Evolutionary conservation across 495 filamentous ascomycete species (phyloP), one percentile per base, ranked within the genome.

Genomic region (Trichocladium antarcticum): DNA sequence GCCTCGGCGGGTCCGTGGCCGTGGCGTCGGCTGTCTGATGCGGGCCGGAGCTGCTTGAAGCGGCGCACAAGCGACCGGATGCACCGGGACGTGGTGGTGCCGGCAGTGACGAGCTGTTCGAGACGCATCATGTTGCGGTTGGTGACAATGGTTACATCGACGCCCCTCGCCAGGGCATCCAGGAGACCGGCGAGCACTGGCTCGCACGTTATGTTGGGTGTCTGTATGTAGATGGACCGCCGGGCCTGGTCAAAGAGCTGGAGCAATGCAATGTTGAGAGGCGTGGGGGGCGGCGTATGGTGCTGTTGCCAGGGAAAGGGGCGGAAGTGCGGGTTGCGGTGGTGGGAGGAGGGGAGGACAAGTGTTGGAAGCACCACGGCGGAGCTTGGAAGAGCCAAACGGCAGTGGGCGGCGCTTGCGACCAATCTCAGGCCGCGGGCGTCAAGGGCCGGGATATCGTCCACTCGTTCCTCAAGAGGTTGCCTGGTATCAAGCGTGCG

Each of bases 61-160:
- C 63, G 62, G 28, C 66, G 63, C 9, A 77, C 61, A 1, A 88
- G 66, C 20, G 68, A 72, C 40, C 63, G 64, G 6, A 87, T 52
- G 40, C 75, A 80, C 40, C 73, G 67, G 24, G 73, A 67, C 0
- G 84, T 86, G 2, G 74, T 79, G 0, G 78, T 84, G 10, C 80
- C 81, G 0, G 81, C 79, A 0, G 84, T 87, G 35, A 81, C 60
- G 14, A 87, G 66, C 62, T 87, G 84, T 60, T 87, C 84, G 7
- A 86, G 56, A 12, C 81, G 35, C 84, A 89, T 87, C 68, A 87
- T 78, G 17, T 68, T 67, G 17, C 72, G 66, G 56, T 74, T 79
- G 1, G 83, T 86, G 15, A 85, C 66, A 41, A 87, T 70, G 9
- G 63, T 62, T 16, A 89, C 73, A 29, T 79, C 57, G 16, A 87